phyloP scores from a whole-genome alignment of 2,329 filamentous ascomycete genomes.

The Trichoderma polysporum region DNA sequence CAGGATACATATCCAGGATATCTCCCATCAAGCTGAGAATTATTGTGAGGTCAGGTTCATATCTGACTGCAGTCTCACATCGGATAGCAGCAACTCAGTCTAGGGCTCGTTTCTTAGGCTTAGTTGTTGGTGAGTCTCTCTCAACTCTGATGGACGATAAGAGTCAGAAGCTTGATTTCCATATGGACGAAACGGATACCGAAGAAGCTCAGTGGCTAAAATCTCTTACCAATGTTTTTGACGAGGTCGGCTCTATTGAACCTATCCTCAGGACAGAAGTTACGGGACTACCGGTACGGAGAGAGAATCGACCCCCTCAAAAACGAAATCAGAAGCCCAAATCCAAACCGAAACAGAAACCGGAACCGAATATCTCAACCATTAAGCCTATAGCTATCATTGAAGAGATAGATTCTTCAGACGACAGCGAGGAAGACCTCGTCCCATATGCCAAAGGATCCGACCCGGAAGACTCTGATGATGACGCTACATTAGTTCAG shows the following conservation, averaged over 20 bases:
- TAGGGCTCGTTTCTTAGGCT: slow-evolving; percentile 78
- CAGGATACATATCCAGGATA: slow-evolving; percentile 70
- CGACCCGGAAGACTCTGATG: slow-evolving; percentile 87
- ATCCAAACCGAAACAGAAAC: slow-evolving; percentile 32
- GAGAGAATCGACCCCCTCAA: slow-evolving; percentile 9
- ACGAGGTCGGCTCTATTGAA: slow-evolving; percentile 60
- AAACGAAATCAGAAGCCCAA: slow-evolving; percentile 23
- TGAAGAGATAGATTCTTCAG: slow-evolving; percentile 62
- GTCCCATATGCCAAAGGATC: slow-evolving; percentile 81
- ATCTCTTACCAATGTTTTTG: slow-evolving; percentile 59
- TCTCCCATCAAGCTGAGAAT: slow-evolving; percentile 66
- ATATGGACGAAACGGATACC: slow-evolving; percentile 73
- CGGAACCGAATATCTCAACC: slow-evolving; percentile 31
- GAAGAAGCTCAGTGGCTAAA: slow-evolving; percentile 77
- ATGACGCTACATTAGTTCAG: slow-evolving; percentile 83
- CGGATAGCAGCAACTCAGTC: slow-evolving; percentile 74
- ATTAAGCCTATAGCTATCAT: slow-evolving; percentile 51
- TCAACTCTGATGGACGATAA: slow-evolving; percentile 64
- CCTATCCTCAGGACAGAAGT: slow-evolving; percentile 42
- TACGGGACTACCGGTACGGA: slow-evolving; percentile 2
- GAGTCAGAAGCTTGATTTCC: slow-evolving; percentile 76
- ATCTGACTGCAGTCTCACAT: slow-evolving; percentile 80
- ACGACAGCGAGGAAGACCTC: slow-evolving; percentile 63
- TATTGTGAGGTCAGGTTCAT: slow-evolving; percentile 68
- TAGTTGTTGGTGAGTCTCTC: slow-evolving; percentile 77